Conservation (phyloP, 768 basidiomycete genomes). For the Boletus huronensis region DNA sequence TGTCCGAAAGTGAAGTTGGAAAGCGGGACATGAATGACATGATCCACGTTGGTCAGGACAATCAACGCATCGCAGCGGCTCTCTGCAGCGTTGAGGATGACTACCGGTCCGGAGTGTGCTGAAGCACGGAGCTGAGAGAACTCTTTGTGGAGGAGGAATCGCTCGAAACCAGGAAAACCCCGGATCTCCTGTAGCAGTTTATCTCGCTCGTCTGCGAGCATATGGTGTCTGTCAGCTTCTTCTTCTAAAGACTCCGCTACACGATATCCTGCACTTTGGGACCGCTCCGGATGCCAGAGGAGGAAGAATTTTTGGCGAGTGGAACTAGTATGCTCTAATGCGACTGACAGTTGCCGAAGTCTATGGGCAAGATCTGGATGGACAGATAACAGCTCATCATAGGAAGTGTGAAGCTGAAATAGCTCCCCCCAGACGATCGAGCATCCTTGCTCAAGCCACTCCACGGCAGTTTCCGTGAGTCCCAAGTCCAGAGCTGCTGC, state of each 20-base stretch:
- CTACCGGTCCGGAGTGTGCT: not conserved
- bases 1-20: not conserved
- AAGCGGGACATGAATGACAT: not conserved
- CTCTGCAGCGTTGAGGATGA: not conserved
- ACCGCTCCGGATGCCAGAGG: not conserved
- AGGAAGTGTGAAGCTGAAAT: slow-evolving; percentile 8
- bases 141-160: not conserved
- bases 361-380: slow-evolving; percentile 3
- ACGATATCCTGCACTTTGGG: not conserved
- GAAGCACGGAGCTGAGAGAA: not conserved
- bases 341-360: not conserved
- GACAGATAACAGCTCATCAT: not conserved
- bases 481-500: not conserved
- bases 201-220: not conserved
- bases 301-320: not conserved
- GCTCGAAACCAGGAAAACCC: not conserved
- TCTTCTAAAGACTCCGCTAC: not conserved
- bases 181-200: not conserved
- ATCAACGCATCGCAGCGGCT: not conserved
- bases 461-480: not conserved
- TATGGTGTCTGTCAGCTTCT: not conserved
- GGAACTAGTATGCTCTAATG: not conserved
- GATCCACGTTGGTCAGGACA: not conserved
- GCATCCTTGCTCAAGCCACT: slow-evolving; percentile 19
- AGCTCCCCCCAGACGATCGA: slow-evolving; percentile 12